Evolutionary conservation across 257 asterid genomes (phyloP), one percentile per base, ranked within the genome.

Genomic region (Striga asiatica): DNA sequence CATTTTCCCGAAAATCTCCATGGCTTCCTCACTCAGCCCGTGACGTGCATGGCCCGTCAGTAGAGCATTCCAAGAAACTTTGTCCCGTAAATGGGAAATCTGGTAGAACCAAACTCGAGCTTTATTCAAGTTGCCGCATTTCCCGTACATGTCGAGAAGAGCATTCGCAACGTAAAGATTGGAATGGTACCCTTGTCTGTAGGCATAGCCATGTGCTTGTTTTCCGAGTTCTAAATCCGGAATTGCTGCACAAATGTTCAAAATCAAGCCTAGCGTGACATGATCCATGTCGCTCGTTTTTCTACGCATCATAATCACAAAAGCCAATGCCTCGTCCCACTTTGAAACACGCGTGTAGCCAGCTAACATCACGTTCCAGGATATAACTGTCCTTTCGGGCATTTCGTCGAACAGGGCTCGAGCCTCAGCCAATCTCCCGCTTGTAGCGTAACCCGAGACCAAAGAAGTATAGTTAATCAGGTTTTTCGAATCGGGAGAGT

Each of bases 351-450:
- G 75, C 5, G 74, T 68, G 64, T 87, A 87, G 35, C 93, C 86
- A 0, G 89, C 77, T 62, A 87, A 61, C 93, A 87, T 83, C 37
- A 80, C 87, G 41, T 87, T 87, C 96, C 96, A 84, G 21, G 96
- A 72, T 51, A 79, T 65, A 14, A 74, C 75, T 1, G 71, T 79
- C 39, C 84, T 68, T 20, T 77, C 83, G 5, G 86, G 82, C 92
- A 83, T 83, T 56, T 69, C 70, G 73, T 87, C 73, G 17, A 87
- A 87, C 60, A 87, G 50, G 31, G 65, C 70, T 56, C 94, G 61
- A 3, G 89, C 93, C 59, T 78, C 75, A 21, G 39, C 49, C 47
- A 66, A 52, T 67, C 70, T 74, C 47, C 93, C 89, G 12, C 59
- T 72, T 76, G 32, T 66, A 0, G 78, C 83, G 59, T 72, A 79